Percentiles rank a stretch among this genome's conserved stretches.
Conservation (phyloP, 148 eudicot genomes). For the Vaccinium myrtillus region DNA sequence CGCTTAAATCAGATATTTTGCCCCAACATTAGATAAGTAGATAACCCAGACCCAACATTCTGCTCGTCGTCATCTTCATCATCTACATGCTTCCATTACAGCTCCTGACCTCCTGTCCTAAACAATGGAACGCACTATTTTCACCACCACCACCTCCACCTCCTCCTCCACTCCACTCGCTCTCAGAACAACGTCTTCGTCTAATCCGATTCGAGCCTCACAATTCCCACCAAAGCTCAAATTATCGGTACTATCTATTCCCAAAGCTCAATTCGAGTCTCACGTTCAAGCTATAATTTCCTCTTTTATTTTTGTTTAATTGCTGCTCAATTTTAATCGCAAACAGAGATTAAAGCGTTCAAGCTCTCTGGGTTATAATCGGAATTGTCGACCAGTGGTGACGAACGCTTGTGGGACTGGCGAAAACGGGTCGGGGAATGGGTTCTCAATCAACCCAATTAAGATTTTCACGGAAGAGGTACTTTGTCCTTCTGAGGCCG, state of each 20-base stretch:
- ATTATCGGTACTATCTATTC: constrained; percentile 37
- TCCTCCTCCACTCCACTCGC: constrained; percentile 31
- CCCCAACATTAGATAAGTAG: neutral
- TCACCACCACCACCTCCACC: constrained; percentile 32
- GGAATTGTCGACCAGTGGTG: constrained; percentile 24
- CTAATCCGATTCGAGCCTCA: constrained; percentile 29
- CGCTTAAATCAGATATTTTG: neutral
- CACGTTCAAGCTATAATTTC: neutral
- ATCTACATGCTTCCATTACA: constrained; percentile 3
- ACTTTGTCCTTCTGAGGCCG: constrained; percentile 1
- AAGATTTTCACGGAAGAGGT: constrained; percentile 81
- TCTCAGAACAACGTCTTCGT: constrained; percentile 39
- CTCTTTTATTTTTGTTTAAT: constrained; percentile 4
- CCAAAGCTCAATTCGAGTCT: neutral
- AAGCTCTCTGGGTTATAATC: constrained; percentile 27
- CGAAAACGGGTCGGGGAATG: constrained; percentile 42
- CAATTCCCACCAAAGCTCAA: constrained; percentile 35
- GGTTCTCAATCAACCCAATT: constrained; percentile 48
- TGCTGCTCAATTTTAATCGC: neutral
- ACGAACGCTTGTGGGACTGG: constrained; percentile 57
- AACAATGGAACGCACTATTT: constrained; percentile 61
- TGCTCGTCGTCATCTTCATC: neutral
- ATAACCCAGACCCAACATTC: neutral
- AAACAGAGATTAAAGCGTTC: constrained; percentile 46
- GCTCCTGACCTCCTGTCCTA: neutral